Conservation (phyloP, 2,329 filamentous ascomycete species). For the Aureobasidium pullulans region DNA sequence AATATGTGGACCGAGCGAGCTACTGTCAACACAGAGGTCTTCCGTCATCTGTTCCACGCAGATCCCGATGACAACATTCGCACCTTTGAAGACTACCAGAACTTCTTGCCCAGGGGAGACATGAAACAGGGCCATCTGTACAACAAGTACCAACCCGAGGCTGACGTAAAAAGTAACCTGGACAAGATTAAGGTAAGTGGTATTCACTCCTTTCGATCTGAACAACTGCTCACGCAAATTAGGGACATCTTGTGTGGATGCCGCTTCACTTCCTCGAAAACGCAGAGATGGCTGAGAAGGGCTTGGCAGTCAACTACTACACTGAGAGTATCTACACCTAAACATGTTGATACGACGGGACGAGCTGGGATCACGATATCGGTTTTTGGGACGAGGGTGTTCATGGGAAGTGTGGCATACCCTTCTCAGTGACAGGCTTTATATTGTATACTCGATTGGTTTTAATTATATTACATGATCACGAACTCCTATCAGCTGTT, state of each 20-base stretch:
- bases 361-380: neutral
- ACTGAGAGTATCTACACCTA: conserved; percentile 83
- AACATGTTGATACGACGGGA: no score
- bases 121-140: conserved; percentile 78
- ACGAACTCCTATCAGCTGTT: neutral
- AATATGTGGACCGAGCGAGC: conserved; percentile 63
- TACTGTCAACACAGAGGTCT: conserved; percentile 64
- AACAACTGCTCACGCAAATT: neutral
- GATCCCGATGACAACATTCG: conserved; percentile 87
- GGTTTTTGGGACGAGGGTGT: neutral
- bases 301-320: conserved; percentile 74
- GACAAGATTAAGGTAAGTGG: conserved; percentile 50
- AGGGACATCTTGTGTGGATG: conserved; percentile 91
- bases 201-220: neutral
- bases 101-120: conserved; percentile 54
- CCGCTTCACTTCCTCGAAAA: conserved; percentile 80
- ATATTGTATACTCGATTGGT: neutral
- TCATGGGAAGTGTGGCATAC: neutral
- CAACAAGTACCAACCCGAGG: conserved; percentile 65
- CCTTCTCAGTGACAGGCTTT: neutral
- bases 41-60: conserved; percentile 73
- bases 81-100: conserved; percentile 84
- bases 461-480: neutral
- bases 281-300: conserved; percentile 81
- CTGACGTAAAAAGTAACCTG: conserved; percentile 67